Conservation (phyloP, 257 asterid genomes). For the Nicotiana paniculata region DNA sequence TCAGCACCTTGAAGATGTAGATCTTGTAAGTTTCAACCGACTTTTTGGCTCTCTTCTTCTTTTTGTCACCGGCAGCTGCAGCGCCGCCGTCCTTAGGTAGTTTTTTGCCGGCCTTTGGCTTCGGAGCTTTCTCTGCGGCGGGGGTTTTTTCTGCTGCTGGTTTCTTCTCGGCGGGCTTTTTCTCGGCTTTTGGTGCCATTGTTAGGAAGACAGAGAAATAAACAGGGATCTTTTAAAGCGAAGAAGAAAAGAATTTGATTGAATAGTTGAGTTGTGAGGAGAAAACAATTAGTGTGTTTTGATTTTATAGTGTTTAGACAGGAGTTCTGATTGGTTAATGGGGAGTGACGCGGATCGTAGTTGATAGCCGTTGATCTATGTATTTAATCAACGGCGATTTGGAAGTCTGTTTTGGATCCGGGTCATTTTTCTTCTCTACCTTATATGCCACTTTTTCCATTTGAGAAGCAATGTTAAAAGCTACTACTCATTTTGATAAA, state of each 20-base stretch:
- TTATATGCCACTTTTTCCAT: background rate
- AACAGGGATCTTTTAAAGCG: background rate
- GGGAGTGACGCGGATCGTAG: background rate
- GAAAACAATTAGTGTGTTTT: background rate
- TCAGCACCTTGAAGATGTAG: constrained; percentile 23
- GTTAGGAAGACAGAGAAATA: background rate
- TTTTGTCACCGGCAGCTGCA: constrained; percentile 4
- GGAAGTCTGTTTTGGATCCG: background rate
- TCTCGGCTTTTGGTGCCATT: constrained; percentile 18
- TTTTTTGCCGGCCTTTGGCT: constrained; percentile 19
- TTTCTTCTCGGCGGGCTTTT: constrained; percentile 21
- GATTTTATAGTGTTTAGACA: background rate
- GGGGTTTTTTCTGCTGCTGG: constrained; percentile 20
- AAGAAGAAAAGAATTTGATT: background rate
- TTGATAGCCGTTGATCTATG: background rate
- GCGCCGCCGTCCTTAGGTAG: constrained; percentile 10
- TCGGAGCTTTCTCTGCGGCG: constrained; percentile 4
- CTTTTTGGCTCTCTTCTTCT: constrained; percentile 21
- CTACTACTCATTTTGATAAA: too few relatives aligned
- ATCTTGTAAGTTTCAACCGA: constrained; percentile 19
- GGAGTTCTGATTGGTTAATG: background rate
- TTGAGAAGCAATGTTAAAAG: too few relatives aligned
- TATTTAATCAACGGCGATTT: background rate
- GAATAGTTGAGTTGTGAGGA: background rate
- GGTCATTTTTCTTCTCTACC: background rate